Evolutionary conservation across 2,329 filamentous ascomycete genomes (phyloP).

Genomic region (Colletotrichum karsti): DNA sequence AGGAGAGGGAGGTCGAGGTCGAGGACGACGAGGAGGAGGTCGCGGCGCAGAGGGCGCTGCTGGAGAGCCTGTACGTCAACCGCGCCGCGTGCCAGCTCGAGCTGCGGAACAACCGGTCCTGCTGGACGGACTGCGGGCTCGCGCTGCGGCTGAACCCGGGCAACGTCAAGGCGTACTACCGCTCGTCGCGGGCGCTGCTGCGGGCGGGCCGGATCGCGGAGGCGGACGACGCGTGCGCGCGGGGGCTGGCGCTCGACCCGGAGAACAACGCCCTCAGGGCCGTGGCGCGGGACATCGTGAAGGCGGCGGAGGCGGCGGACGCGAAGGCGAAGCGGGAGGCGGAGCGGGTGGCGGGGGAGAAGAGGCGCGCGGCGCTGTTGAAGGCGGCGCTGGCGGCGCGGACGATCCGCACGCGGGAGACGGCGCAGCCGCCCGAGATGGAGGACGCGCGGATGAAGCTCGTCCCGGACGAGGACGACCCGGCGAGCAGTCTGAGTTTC

Average conservation of each 20-base stretch:
- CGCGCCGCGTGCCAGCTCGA: slow-evolving; percentile 90
- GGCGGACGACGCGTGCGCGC: slow-evolving; percentile 80
- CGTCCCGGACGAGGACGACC: slow-evolving; percentile 76
- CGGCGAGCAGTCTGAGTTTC: slow-evolving; percentile 76
- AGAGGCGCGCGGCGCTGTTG: slow-evolving; percentile 68
- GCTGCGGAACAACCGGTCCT: slow-evolving; percentile 87
- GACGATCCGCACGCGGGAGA: slow-evolving; percentile 73
- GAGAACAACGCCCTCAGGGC: slow-evolving; percentile 72
- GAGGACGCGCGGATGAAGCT: slow-evolving; percentile 82
- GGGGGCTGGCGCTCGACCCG: slow-evolving; percentile 77
- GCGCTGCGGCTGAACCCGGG: slow-evolving; percentile 80
- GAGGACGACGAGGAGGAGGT: slow-evolving; percentile 67
- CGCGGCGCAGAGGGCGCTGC: slow-evolving; percentile 66
- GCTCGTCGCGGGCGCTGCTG: slow-evolving; percentile 80
- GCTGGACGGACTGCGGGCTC: slow-evolving; percentile 83
- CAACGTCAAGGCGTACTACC: slow-evolving; percentile 93
- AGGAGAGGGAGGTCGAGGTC: slow-evolving; percentile 51
- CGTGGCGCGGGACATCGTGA: slow-evolving; percentile 70
- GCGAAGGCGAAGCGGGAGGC: slow-evolving; percentile 64
- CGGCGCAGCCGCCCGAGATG: slow-evolving; percentile 81
- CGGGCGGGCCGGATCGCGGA: slow-evolving; percentile 81
- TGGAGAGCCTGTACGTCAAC: slow-evolving; percentile 85
- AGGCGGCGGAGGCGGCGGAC: slow-evolving; percentile 63
- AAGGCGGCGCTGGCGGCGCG: slow-evolving; percentile 73
- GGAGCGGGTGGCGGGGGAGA: slow-evolving; percentile 62